Evolutionary conservation across 495 filamentous ascomycete genomes (phyloP).

Genomic region (Penicillium lagena): DNA sequence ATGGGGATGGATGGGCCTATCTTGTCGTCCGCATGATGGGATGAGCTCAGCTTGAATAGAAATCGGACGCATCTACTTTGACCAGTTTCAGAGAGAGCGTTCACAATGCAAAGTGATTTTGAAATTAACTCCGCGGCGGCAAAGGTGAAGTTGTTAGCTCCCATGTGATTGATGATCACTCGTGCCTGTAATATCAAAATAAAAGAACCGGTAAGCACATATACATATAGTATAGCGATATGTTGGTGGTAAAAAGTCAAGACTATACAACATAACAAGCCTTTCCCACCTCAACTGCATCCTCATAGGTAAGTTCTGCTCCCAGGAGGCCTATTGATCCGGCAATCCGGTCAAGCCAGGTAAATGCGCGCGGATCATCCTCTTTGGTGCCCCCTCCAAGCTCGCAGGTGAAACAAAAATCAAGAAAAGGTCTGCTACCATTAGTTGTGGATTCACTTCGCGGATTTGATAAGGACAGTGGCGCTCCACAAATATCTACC

Average conservation of each 20-base stretch:
- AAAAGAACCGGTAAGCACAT: too few relatives aligned
- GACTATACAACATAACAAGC: not conserved
- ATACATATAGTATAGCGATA: too few relatives aligned
- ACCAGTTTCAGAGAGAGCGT: too few relatives aligned
- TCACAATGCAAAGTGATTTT: too few relatives aligned
- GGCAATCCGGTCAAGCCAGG: slow-evolving; percentile 3
- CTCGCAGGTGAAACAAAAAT: slow-evolving; percentile 2
- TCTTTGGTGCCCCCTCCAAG: not conserved
- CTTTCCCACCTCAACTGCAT: not conserved
- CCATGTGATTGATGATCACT: too few relatives aligned
- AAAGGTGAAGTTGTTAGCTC: too few relatives aligned
- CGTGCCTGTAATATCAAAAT: too few relatives aligned
- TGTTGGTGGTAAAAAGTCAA: not conserved
- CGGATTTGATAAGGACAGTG: not conserved
- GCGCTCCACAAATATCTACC: not conserved
- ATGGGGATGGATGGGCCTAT: slow-evolving; percentile 90
- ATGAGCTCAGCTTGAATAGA: slow-evolving; percentile 6
- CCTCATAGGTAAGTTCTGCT: not conserved
- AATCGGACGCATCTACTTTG: too few relatives aligned
- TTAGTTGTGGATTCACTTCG: not conserved
- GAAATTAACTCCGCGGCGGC: too few relatives aligned
- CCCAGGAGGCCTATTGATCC: slow-evolving; percentile 4
- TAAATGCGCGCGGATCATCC: not conserved
- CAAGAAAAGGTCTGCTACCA: not conserved
- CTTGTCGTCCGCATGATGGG: slow-evolving; percentile 73